Conservation (phyloP, 1,284 basidiomycete genomes). For the Boletus calvinii region DNA sequence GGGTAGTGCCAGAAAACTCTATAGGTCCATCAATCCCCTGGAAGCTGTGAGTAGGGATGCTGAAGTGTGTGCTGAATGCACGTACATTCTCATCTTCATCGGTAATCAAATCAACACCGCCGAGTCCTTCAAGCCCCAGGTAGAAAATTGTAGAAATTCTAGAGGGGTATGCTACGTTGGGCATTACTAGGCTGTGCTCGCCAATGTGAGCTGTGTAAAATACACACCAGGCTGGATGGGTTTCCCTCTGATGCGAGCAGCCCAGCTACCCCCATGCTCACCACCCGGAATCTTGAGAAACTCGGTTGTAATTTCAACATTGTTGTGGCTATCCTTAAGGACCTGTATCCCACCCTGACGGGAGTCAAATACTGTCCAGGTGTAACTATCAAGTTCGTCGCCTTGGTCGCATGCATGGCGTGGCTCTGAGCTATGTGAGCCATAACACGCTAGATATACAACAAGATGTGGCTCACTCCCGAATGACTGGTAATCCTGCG, state of each 20-base stretch:
- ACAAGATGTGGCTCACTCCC: slow-evolving; percentile 46
- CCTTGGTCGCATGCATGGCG: slow-evolving; percentile 91
- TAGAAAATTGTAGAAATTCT: slow-evolving; percentile 82
- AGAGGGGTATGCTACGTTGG: slow-evolving; percentile 47
- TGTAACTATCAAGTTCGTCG: slow-evolving; percentile 78
- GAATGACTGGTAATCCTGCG: slow-evolving; percentile 75
- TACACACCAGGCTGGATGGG: slow-evolving; percentile 67
- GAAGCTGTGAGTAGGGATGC: slow-evolving; percentile 7
- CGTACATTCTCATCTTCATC: slow-evolving; percentile 71
- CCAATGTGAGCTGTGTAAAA: neutral
- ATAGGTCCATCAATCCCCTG: slow-evolving; percentile 74
- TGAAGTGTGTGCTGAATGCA: slow-evolving; percentile 1
- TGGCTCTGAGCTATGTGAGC: slow-evolving; percentile 47
- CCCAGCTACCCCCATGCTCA: slow-evolving; percentile 86
- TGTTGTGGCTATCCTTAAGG: slow-evolving; percentile 79
- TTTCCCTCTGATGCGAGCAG: slow-evolving; percentile 80
- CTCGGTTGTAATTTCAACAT: slow-evolving; percentile 82
- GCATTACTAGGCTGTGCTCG: slow-evolving; percentile 6
- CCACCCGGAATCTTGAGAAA: slow-evolving; percentile 83
- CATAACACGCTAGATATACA: neutral
- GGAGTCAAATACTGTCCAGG: slow-evolving; percentile 86
- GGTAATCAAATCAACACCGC: slow-evolving; percentile 76
- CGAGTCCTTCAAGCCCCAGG: slow-evolving; percentile 81
- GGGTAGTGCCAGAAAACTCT: slow-evolving; percentile 68
- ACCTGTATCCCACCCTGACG: slow-evolving; percentile 84